Evolutionary conservation across 306 rosid species (phyloP), one percentile per base, ranked within the genome.

Genomic region (Abrus precatorius): DNA sequence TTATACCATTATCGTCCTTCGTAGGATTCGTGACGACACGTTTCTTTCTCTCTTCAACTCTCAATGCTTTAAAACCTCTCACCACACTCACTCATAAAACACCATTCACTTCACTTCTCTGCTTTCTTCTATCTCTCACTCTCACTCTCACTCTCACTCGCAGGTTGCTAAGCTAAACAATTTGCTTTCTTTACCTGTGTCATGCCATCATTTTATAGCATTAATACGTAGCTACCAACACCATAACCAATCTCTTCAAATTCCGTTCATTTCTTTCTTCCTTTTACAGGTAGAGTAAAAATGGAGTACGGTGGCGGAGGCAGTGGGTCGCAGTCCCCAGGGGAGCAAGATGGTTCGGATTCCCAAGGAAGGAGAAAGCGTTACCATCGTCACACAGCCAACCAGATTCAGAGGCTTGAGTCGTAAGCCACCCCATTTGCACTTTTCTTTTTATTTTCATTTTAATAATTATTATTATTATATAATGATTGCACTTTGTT

Each of bases 331-430:
- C 50, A 40, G 50, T 65, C 71, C 6, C 32, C 71, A 3, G 50
- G 50, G 8, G 71, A 65, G 48, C 36, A 43, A 4, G 93, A 85
- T 61, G 80, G 82, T 74, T 82, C 97, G 43, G 97, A 89, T 70
- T 63, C 94, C 3, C 88, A 87, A 50, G 87, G 89, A 38, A 81
- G 89, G 77, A 95, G 89, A 76, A 93, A 95, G 83, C 94, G 98
- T 13, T 93, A 95, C 80, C 98, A 95, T 75, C 99, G 99, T 56
- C 99, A 93, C 93, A 95, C 94, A 59, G 93, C 97, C 45, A 76
- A 87, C 62, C 99, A 95, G 97, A 91, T 95, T 93, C 98, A 95
- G 81, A 88, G 90, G 72, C 99, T 95, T 61, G 99, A 95, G 87
- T 78, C 88, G 99, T 93, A 91, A 84, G 86, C 40, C 4, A 36